Conservation (phyloP, 1,284 basidiomycete species). For the Lignosus rhinocerotis region DNA sequence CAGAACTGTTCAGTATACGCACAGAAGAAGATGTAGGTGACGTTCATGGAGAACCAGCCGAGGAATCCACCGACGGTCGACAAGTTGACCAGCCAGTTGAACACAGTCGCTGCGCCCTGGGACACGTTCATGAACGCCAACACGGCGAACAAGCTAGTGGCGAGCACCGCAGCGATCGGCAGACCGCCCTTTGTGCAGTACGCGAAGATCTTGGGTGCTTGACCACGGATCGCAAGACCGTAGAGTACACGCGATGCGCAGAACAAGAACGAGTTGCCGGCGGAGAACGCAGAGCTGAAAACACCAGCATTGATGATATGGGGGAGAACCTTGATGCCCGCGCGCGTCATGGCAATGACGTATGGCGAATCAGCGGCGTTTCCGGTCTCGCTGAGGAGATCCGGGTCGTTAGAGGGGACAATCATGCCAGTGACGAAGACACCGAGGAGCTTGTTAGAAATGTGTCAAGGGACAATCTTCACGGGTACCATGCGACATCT, state of each 20-base stretch:
- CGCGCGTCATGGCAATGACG: slow-evolving; percentile 75
- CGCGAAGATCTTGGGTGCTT: slow-evolving; percentile 77
- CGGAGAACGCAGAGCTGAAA: slow-evolving; percentile 84
- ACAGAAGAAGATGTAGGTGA: too few relatives aligned
- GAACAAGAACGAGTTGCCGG: slow-evolving; percentile 83
- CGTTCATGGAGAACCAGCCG: too few relatives aligned
- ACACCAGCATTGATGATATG: slow-evolving; percentile 86
- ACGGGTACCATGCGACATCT: too few relatives aligned
- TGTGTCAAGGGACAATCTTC: too few relatives aligned
- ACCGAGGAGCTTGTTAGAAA: slow-evolving; percentile 2
- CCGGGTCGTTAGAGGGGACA: slow-evolving; percentile 64
- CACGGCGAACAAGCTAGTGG: slow-evolving; percentile 66
- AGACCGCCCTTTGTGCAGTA: slow-evolving; percentile 71
- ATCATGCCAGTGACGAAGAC: slow-evolving; percentile 71
- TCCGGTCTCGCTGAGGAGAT: slow-evolving; percentile 53
- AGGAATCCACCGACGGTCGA: not conserved
- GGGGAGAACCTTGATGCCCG: slow-evolving; percentile 76
- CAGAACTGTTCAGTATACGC: slow-evolving; percentile 44
- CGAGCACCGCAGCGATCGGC: slow-evolving; percentile 65
- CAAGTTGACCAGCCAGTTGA: slow-evolving; percentile 70
- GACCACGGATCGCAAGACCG: slow-evolving; percentile 72
- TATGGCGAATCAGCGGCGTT: slow-evolving; percentile 79
- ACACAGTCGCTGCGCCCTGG: slow-evolving; percentile 63
- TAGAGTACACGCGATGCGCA: slow-evolving; percentile 81
- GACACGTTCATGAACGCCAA: slow-evolving; percentile 73